These are phyloP conservation scores for Eucalyptus guilfoylei DNA, from an alignment of 345 rosid genomes.

Conservation along the genomic window DNA sequence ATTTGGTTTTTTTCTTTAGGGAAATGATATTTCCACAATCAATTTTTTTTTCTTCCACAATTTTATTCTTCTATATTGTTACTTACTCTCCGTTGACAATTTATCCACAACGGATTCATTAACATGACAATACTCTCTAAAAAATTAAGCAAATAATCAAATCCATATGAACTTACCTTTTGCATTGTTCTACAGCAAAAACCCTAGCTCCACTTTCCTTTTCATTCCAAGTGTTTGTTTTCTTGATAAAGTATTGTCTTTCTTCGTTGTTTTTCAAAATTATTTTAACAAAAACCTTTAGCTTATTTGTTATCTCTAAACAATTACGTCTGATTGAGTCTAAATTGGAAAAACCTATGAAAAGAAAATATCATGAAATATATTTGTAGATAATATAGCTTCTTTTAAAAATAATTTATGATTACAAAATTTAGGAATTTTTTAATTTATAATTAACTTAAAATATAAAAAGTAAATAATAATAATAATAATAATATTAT, in stretches of 20 bases:
- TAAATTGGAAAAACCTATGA: not conserved
- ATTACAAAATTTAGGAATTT: too few species aligned
- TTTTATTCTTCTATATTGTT: not conserved
- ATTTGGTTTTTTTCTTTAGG: not conserved
- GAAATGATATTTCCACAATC: not conserved
- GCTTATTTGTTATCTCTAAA: not conserved
- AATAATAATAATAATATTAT: too few species aligned
- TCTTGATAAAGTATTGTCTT: not conserved
- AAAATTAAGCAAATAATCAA: not conserved
- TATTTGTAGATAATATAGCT: too few species aligned
- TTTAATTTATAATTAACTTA: too few species aligned
- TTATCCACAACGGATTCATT: not conserved
- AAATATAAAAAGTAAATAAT: too few species aligned
- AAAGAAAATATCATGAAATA: not conserved
- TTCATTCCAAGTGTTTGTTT: not conserved
- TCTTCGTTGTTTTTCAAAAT: not conserved
- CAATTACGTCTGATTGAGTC: not conserved
- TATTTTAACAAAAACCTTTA: not conserved
- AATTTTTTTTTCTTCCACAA: too few species aligned
- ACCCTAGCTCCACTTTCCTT: not conserved
- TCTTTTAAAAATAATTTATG: too few species aligned
- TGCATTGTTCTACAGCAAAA: not conserved
- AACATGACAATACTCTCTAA: not conserved
- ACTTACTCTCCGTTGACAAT: not conserved
- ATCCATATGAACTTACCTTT: not conserved